These are phyloP conservation scores for Penicillium bovifimosum DNA, from an alignment of 495 filamentous ascomycete genomes.

Conservation along the genomic window DNA sequence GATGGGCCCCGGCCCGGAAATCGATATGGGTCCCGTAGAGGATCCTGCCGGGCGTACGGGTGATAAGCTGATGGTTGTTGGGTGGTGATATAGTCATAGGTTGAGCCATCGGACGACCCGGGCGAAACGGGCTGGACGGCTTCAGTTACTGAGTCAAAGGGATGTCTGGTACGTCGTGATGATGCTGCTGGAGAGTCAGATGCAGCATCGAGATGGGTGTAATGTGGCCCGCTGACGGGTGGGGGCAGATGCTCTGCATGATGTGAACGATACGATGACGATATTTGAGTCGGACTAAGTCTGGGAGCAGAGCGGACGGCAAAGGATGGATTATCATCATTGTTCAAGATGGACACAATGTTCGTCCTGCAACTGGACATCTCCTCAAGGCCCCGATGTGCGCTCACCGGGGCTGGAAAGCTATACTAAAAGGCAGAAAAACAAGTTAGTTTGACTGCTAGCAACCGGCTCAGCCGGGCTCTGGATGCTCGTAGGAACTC, in stretches of 20 bases:
- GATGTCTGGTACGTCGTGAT: conserved; percentile 23
- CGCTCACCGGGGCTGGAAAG: conserved; percentile 18
- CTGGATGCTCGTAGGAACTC: conserved; percentile 10
- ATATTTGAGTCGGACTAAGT: conserved; percentile 28
- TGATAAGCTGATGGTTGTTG: conserved; percentile 24
- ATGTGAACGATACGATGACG: conserved; percentile 25
- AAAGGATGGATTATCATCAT: conserved; percentile 47
- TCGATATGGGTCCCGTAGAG: conserved; percentile 13
- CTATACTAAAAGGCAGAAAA: conserved; percentile 16
- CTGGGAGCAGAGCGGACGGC: conserved; percentile 40
- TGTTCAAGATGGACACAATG: conserved; percentile 47
- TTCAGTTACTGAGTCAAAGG: conserved; percentile 28
- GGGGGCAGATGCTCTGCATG: conserved; percentile 26
- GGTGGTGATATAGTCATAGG: conserved; percentile 34
- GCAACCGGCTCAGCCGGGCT: conserved; percentile 6
- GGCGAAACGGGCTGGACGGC: conserved; percentile 27
- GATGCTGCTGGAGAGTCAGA: conserved; percentile 26
- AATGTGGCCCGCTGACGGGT: conserved; percentile 13
- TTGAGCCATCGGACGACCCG: conserved; percentile 36
- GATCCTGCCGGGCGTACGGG: conserved; percentile 24
- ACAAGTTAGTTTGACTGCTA: conserved; percentile 11
- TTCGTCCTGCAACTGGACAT: conserved; percentile 35
- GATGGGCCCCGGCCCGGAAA: conserved; percentile 18
- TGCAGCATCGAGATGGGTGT: conserved; percentile 21
- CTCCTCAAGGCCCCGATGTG: conserved; percentile 17